A percentile compares a stretch with the other conserved stretches of the same genome.
These are phyloP conservation scores for Kwoniella shivajii DNA, from an alignment of 1,284 basidiomycete genomes.

Conservation along the genomic window DNA sequence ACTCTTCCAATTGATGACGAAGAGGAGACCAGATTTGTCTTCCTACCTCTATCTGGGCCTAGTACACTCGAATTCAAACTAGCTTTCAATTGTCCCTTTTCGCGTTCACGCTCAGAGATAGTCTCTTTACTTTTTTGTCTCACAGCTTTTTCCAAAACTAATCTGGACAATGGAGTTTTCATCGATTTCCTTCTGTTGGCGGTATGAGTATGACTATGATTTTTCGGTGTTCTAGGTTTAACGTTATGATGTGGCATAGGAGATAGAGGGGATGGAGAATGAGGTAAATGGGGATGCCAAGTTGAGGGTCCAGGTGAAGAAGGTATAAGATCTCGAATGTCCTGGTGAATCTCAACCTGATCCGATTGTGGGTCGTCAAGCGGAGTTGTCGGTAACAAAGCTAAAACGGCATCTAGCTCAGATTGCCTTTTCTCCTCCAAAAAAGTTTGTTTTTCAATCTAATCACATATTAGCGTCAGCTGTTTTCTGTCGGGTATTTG, in stretches of 20 bases:
- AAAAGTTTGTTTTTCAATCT: slow-evolving; percentile 62
- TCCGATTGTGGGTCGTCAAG: slow-evolving; percentile 1
- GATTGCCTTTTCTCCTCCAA: slow-evolving; percentile 68
- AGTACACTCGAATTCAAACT: slow-evolving; percentile 15
- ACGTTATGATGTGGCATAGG: slow-evolving; percentile 18
- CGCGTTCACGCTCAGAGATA: neutral
- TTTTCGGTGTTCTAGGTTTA: slow-evolving; percentile 24
- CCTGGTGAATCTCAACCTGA: neutral
- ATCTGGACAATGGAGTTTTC: slow-evolving; percentile 43
- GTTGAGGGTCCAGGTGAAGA: slow-evolving; percentile 7
- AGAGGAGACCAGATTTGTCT: slow-evolving; percentile 15
- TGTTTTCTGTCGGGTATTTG: too few species aligned
- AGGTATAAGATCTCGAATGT: neutral
- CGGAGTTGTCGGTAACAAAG: slow-evolving; percentile 61
- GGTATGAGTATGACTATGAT: slow-evolving; percentile 23
- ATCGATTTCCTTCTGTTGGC: slow-evolving; percentile 26
- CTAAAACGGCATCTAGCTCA: slow-evolving; percentile 66
- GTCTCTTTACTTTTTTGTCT: slow-evolving; percentile 21
- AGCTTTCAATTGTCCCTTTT: slow-evolving; percentile 3
- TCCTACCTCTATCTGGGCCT: slow-evolving; percentile 25
- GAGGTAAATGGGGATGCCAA: slow-evolving; percentile 23
- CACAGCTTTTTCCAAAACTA: slow-evolving; percentile 47
- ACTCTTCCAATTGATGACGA: neutral
- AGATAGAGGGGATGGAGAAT: slow-evolving; percentile 45
- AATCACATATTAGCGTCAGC: neutral